Base-by-base conservation (phyloP, 108 stramenopile genomes). In the Skeletonema grethae region DNA sequence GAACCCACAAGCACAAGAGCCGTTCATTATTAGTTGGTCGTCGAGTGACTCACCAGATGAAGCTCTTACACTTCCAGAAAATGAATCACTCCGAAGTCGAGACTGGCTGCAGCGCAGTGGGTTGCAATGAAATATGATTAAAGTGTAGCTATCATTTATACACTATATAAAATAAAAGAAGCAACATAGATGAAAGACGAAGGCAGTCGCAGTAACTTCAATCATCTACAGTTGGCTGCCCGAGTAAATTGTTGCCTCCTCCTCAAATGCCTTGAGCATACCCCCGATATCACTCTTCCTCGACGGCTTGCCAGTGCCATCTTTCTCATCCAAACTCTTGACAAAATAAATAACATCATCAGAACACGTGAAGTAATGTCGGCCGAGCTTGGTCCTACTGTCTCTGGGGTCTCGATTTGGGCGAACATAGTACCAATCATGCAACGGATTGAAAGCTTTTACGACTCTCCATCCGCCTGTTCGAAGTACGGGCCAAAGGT, bases 401-500 rank as follows among this genome's bases (percentile, higher is more conserved):
- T 78, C 70, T 28, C 48, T 60, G 15, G 77, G 77, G 39, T 78
- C 65, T 25, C 65, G 45, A 18, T 64, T 65, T 3, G 77, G 77
- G 50, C 77, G 64, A 50, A 78, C 65, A 32, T 78, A 78, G 50
- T 78, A 78, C 57, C 62, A 78, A 61, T 70, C 64, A 39, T 78
- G 77, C 46, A 78, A 61, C 24, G 38, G 39, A 41, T 78, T 78
- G 65, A 41, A 66, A 32, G 77, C 77, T 24, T 64, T 65, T 4
- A 71, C 61, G 16, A 46, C 18, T 55, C 24, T 57, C 77, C 77
- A 78, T 13, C 77, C 77, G n/a, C 57, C 63, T 34, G 28, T 35
- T 78, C 71, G 48, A 38, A 78, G 65, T 6, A 31, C 25, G 0
- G 69, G 70, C 77, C 77, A 78, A 6, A 78, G 77, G 15, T 71